Percentiles rank a stretch among this genome's conserved stretches.
Conservation (phyloP, 768 basidiomycete genomes). For the Mycena epipterygia region DNA sequence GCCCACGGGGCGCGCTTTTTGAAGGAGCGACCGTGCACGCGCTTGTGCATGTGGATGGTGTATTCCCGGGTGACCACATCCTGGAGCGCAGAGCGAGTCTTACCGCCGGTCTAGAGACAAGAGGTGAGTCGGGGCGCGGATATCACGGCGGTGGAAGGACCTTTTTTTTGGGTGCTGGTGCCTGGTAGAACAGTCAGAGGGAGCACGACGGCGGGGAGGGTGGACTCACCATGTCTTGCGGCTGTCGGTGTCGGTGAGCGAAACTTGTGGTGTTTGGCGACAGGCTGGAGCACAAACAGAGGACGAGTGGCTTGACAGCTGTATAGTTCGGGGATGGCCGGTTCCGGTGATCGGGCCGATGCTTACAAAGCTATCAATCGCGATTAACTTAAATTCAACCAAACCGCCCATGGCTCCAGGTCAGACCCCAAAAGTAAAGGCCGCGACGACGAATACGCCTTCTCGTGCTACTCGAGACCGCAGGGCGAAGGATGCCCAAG, state of each 20-base stretch:
- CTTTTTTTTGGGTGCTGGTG: slow-evolving; percentile 70
- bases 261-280: neutral
- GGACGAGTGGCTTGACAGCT: too few species aligned
- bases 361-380: too few species aligned
- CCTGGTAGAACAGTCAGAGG: slow-evolving; percentile 50
- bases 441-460: neutral
- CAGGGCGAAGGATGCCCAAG: neutral
- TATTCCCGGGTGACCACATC: slow-evolving; percentile 99
- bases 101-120: slow-evolving; percentile 71
- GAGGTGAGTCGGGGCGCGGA: slow-evolving; percentile 21
- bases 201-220: slow-evolving; percentile 11
- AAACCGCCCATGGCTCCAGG: neutral
- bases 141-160: slow-evolving; percentile 44
- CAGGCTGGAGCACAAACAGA: too few species aligned
- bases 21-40: slow-evolving; percentile 91
- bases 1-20: slow-evolving; percentile 98
- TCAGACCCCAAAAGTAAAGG: neutral
- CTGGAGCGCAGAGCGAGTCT: slow-evolving; percentile 95
- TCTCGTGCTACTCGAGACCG: neutral
- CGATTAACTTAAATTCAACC: too few species aligned
- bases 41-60: slow-evolving; percentile 98
- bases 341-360: too few species aligned
- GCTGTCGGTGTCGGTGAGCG: slow-evolving; percentile 69
- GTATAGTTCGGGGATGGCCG: too few species aligned
- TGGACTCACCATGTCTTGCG: slow-evolving; percentile 77